A percentile compares a stretch with the other conserved stretches of the same genome.
phyloP scores from a whole-genome alignment of 306 rosid genomes.

The Myrica gale region DNA sequence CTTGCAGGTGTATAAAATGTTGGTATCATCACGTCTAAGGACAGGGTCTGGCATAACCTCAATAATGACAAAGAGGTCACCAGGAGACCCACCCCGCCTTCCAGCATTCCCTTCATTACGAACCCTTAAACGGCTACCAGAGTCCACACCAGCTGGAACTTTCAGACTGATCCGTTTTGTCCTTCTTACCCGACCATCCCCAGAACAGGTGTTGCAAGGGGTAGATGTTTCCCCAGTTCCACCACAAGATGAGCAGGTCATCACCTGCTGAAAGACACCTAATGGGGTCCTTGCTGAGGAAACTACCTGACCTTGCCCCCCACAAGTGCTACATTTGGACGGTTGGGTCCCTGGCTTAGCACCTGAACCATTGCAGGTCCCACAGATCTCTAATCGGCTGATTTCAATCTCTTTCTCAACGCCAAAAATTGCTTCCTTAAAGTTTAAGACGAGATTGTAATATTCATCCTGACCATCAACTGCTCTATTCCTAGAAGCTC shows the following conservation, averaged over 20 bases:
- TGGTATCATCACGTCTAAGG: constrained; percentile 90
- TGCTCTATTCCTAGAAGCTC: constrained; percentile 57
- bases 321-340: constrained; percentile 78
- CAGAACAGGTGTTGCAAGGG: constrained; percentile 92
- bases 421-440: constrained; percentile 95
- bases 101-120: constrained; percentile 97
- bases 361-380: constrained; percentile 91
- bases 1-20: constrained; percentile 82
- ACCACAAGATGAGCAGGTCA: constrained; percentile 90
- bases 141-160: constrained; percentile 96
- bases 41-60: constrained; percentile 89
- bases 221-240: constrained; percentile 86
- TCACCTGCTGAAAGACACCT: constrained; percentile 98
- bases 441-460: constrained; percentile 79
- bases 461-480: constrained; percentile 65
- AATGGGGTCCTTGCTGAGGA: constrained; percentile 86
- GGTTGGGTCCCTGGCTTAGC: constrained; percentile 94
- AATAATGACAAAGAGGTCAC: constrained; percentile 86
- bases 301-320: constrained; percentile 97
- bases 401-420: constrained; percentile 92
- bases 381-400: constrained; percentile 81
- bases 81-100: constrained; percentile 81
- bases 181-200: constrained; percentile 88
- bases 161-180: constrained; percentile 90
- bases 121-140: constrained; percentile 95